Evolutionary conservation across 768 basidiomycete genomes (phyloP).

Genomic region (Suillus discolor): DNA sequence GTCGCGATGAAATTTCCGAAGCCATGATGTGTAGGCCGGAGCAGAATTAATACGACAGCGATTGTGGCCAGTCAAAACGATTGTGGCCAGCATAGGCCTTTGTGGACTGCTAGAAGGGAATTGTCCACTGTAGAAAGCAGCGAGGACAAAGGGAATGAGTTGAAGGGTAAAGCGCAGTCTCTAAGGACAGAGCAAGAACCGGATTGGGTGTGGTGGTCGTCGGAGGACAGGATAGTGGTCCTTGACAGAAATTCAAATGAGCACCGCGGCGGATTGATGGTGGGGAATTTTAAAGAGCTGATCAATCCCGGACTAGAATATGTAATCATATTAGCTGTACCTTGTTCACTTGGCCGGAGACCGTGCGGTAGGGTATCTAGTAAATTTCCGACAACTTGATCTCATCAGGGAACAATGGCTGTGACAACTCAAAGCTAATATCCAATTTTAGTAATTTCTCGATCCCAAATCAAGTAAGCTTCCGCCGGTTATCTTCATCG

Average conservation of each 20-base stretch:
- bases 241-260: neutral
- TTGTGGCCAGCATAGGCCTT: conserved; percentile 24
- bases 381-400: neutral
- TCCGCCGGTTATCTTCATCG: neutral
- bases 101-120: conserved; percentile 18
- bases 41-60: conserved; percentile 16
- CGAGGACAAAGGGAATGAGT: conserved; percentile 24
- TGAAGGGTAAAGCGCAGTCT: neutral
- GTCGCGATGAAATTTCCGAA: conserved; percentile 9
- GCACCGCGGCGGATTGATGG: neutral
- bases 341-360: conserved; percentile 18
- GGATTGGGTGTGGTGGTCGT: conserved; percentile 8
- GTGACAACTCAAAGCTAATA: conserved; percentile 1
- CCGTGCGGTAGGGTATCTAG: conserved; percentile 4
- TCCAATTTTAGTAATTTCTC: neutral
- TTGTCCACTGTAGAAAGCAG: neutral
- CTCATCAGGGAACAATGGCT: conserved; percentile 5
- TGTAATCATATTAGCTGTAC: conserved; percentile 18
- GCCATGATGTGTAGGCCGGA: conserved; percentile 21
- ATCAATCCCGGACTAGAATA: neutral
- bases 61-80: conserved; percentile 24
- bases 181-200: conserved; percentile 7
- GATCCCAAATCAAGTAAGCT: neutral
- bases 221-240: conserved; percentile 7
- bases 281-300: neutral